Conservation (phyloP, 2,329 filamentous ascomycete genomes). For the Penicillium sp. region DNA sequence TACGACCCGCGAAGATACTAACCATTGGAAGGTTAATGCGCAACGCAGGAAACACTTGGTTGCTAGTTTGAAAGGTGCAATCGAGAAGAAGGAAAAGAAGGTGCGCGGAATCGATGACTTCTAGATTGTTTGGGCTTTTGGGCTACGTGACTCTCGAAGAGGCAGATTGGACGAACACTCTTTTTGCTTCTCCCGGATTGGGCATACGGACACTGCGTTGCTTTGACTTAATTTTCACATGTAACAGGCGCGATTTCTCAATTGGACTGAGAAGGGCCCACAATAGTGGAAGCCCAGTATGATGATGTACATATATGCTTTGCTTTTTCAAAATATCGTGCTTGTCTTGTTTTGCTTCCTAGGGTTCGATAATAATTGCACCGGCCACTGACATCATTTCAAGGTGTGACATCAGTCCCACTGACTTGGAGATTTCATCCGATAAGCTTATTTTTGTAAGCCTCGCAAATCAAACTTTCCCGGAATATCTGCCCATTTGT, state of each 20-base stretch:
- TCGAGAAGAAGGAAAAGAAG: constrained; percentile 40
- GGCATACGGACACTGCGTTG: constrained; percentile 11
- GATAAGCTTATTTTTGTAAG: neutral
- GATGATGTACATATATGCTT: constrained; percentile 22
- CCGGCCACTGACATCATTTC: constrained; percentile 25
- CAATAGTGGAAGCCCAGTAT: neutral
- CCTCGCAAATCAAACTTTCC: neutral
- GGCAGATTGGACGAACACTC: neutral
- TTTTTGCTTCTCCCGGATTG: neutral
- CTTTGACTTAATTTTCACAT: constrained; percentile 2
- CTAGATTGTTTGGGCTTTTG: neutral
- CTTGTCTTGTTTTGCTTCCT: neutral
- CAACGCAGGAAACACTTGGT: constrained; percentile 42
- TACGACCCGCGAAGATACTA: constrained; percentile 34
- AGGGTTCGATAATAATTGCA: constrained; percentile 14
- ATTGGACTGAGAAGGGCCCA: constrained; percentile 4
- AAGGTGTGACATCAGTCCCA: constrained; percentile 25
- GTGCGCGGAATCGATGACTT: constrained; percentile 37
- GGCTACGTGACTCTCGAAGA: neutral
- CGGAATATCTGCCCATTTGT: neutral
- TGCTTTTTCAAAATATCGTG: neutral
- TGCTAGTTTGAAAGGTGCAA: constrained; percentile 41
- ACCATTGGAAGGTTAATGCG: constrained; percentile 43
- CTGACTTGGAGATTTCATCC: neutral
- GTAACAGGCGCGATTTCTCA: constrained; percentile 18